Evolutionary conservation across 768 basidiomycete genomes (phyloP).

Genomic region (Macrolepiota albuminosa): DNA sequence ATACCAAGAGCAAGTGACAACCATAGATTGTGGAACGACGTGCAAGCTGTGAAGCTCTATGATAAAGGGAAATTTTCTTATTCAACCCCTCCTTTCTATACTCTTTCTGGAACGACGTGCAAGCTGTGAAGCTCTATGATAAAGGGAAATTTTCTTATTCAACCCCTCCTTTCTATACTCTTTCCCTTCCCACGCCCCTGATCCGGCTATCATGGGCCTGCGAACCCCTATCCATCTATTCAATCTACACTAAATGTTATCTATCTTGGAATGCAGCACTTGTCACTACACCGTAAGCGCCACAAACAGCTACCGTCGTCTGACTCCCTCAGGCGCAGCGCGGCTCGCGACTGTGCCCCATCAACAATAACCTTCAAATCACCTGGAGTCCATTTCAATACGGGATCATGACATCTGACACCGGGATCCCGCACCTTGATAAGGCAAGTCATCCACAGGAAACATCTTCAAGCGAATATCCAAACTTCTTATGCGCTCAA

Average conservation of each 20-base stretch:
- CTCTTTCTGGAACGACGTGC: slow-evolving; percentile 12
- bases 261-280: slow-evolving; percentile 38
- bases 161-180: neutral
- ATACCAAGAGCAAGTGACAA: slow-evolving; percentile 37
- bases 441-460: slow-evolving; percentile 51
- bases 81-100: neutral
- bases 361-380: slow-evolving; percentile 55
- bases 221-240: neutral
- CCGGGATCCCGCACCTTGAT: slow-evolving; percentile 41
- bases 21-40: slow-evolving; percentile 45
- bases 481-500: slow-evolving; percentile 49
- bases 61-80: slow-evolving; percentile 12
- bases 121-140: slow-evolving; percentile 10
- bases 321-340: slow-evolving; percentile 54
- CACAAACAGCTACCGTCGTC: slow-evolving; percentile 73
- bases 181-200: slow-evolving; percentile 1
- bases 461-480: slow-evolving; percentile 43
- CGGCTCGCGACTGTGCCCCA: slow-evolving; percentile 21
- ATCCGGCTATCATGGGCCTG: slow-evolving; percentile 5
- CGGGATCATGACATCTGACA: slow-evolving; percentile 4
- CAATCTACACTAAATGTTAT: slow-evolving; percentile 28
- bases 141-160: slow-evolving; percentile 10
- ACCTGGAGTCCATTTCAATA: slow-evolving; percentile 35
- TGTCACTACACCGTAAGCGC: slow-evolving; percentile 55
- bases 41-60: slow-evolving; percentile 8